Evolutionary conservation across 75 land plant genomes (phyloP).

Genomic region (Pinus albicaulis): DNA sequence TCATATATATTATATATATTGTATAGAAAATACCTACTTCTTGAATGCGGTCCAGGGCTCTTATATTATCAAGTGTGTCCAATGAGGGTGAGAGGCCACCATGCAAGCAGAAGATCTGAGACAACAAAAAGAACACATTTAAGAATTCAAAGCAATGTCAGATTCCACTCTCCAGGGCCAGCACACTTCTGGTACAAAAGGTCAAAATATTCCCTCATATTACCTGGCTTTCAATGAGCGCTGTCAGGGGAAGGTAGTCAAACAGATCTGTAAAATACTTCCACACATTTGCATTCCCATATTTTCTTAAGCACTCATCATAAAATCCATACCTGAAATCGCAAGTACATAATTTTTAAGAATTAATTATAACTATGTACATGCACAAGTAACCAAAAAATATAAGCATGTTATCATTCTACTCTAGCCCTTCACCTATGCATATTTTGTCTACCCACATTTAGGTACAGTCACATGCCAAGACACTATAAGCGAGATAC

Average conservation of each 20-base stretch:
- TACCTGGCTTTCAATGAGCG: slow-evolving; percentile 56
- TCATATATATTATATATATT: no score
- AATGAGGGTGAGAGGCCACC: slow-evolving; percentile 96
- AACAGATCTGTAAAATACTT: slow-evolving; percentile 88
- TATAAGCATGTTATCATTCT: no score
- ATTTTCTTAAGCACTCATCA: slow-evolving; percentile 62
- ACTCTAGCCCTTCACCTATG: no score
- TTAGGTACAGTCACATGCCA: no score
- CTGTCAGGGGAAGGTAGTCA: slow-evolving; percentile 88
- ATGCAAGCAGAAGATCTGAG: slow-evolving; percentile 88
- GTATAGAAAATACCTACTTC: slow-evolving; percentile 38
- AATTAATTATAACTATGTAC: neutral
- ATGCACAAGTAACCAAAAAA: neutral
- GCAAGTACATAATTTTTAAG: neutral
- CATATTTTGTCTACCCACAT: no score
- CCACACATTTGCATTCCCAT: slow-evolving; percentile 96
- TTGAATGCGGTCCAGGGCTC: slow-evolving; percentile 88
- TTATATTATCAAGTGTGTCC: slow-evolving; percentile 88
- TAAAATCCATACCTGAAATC: slow-evolving; percentile 50
- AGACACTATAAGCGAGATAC: no score
- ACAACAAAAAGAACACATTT: slow-evolving; percentile 6
- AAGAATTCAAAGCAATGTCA: neutral
- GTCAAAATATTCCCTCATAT: neutral
- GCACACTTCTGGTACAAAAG: no score
- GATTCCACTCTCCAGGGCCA: neutral